Evolutionary conservation across 1,284 basidiomycete genomes (phyloP).

Genomic region (Sphaerobolus stellatus): DNA sequence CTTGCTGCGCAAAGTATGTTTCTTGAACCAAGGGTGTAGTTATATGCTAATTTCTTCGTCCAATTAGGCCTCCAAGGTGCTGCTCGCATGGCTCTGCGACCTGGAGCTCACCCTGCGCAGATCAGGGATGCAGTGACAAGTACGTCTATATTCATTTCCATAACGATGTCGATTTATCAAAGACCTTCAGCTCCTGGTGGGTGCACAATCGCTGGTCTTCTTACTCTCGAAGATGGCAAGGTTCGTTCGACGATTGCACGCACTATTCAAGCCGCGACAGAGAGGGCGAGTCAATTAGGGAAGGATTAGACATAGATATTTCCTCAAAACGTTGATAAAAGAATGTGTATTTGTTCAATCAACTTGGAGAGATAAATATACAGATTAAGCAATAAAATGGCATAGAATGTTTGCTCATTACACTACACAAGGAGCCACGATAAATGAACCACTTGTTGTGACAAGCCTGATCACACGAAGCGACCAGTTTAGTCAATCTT

Average conservation of each 20-base stretch:
- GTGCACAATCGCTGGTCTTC: conserved; percentile 95
- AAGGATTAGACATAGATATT: no score
- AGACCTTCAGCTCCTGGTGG: conserved; percentile 82
- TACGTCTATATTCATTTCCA: conserved; percentile 39
- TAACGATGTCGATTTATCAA: not conserved
- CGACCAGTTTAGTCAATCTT: conserved; percentile 40
- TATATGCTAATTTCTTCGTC: conserved; percentile 7
- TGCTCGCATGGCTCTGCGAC: conserved; percentile 92
- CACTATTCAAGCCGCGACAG: conserved; percentile 91
- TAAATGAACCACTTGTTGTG: not conserved
- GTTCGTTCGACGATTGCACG: conserved; percentile 95
- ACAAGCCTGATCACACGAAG: not conserved
- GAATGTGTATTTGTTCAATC: no score
- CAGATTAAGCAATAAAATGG: no score
- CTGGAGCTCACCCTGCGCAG: conserved; percentile 89
- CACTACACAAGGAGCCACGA: not conserved
- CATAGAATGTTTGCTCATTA: no score
- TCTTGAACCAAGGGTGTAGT: not conserved
- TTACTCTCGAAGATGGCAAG: conserved; percentile 93
- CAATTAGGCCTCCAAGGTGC: conserved; percentile 89
- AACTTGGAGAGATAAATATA: no score
- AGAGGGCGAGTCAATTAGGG: conserved; percentile 81
- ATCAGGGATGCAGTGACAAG: conserved; percentile 98
- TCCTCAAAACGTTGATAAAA: no score
- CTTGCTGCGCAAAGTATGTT: conserved; percentile 90